Conservation (phyloP, 2,329 filamentous ascomycete genomes). For the Epicoccum nigrum region DNA sequence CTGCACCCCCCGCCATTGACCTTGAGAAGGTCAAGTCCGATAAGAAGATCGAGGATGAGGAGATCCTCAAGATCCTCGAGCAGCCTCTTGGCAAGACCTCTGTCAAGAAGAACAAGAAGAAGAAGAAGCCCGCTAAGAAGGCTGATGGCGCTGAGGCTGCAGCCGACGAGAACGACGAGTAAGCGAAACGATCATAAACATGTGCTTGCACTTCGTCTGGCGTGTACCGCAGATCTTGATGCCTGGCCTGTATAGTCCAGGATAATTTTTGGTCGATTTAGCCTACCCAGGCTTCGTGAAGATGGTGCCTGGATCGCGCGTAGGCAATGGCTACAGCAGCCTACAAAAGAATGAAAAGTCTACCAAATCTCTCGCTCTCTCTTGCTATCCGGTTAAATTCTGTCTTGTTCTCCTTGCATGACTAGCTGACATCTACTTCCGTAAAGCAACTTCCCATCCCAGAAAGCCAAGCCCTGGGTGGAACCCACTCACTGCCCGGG, state of each 20-base stretch:
- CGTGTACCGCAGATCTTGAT: neutral
- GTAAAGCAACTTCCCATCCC: too few species aligned
- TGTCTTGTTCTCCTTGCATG: neutral
- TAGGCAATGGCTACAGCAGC: constrained; percentile 20
- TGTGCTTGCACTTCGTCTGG: constrained; percentile 3
- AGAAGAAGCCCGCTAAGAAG: constrained; percentile 76
- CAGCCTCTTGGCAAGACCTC: constrained; percentile 73
- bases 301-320: neutral
- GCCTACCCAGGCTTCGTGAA: constrained; percentile 1
- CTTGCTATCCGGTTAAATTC: too few species aligned
- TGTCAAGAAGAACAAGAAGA: constrained; percentile 81
- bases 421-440: neutral
- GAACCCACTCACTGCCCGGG: too few species aligned
- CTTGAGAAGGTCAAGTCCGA: constrained; percentile 86
- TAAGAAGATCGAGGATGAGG: constrained; percentile 97
- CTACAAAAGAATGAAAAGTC: constrained; percentile 23
- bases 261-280: constrained; percentile 15
- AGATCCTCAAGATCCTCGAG: constrained; percentile 92
- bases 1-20: constrained; percentile 76
- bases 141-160: constrained; percentile 56
- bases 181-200: constrained; percentile 1
- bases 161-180: constrained; percentile 48
- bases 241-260: neutral
- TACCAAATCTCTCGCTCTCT: neutral
- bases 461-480: too few species aligned